Evolutionary conservation across 2,329 filamentous ascomycete species (phyloP), one percentile per base, ranked within the genome.

Genomic region (Nemania abortiva): DNA sequence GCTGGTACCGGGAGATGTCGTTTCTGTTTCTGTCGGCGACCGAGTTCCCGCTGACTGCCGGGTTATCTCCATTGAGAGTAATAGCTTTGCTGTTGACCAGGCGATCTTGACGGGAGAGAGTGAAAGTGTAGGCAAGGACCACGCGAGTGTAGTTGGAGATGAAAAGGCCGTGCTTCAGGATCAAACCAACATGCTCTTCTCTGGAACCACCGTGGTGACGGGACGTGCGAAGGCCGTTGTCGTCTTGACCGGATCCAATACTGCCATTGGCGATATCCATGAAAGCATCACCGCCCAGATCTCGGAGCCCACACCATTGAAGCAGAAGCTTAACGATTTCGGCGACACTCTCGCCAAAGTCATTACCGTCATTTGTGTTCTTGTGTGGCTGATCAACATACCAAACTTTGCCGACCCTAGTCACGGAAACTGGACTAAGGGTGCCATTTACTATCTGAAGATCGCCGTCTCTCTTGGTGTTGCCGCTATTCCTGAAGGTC

Each of bases 341-440:
- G 97, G 96, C 72, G 96, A 99, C 82, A 91, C 89, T 79, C 86
- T 99, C 71, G 97, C 97, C 76, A 99, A 98, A 86, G 96, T 98
- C 70, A 99, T 99, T 74, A 98, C 95, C 6, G 92, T 95, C 70
- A 99, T 99, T 77, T 99, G 97, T 82, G 86, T 98, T 73, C 85
- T 97, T 66, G 96, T 99, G 76, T 99, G 96, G 96, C 86, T 98
- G 69, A 99, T 99, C 87, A 99, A 99, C 84, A 93, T 98, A 74
- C 91, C 93, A 77, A 94, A 99, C 84, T 99, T 99, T 86, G 96
- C 90, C 78, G 96, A 99, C 77, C 94, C 95, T 31, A 92, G 92
- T 73, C 95, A 98, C 76, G 96, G 96, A 76, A 92, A 90, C 81
- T 98, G 94, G 91, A 89, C 93, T 72, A 99, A 98, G 85, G 96